Evolutionary conservation across 2,329 filamentous ascomycete genomes (phyloP).

Genomic region (Shiraia bambusicola): DNA sequence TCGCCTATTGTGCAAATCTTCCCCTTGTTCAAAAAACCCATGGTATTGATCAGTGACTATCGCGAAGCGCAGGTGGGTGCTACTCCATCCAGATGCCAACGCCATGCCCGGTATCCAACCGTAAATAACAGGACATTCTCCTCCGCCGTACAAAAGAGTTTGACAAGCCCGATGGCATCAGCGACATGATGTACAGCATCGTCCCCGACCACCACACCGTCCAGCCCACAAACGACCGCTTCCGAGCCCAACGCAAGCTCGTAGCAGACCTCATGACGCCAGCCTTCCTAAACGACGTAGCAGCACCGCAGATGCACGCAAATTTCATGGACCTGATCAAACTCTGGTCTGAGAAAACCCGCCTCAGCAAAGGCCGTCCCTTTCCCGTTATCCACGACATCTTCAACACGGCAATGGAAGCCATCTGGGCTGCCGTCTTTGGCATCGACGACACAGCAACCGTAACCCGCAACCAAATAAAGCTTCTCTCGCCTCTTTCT

Average conservation of each 20-base stretch:
- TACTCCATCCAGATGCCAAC: too few relatives aligned
- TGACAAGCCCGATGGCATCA: conserved; percentile 43
- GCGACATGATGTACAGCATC: conserved; percentile 38
- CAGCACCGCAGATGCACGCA: conserved; percentile 40
- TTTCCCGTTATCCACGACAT: conserved; percentile 39
- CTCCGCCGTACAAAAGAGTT: conserved; percentile 51
- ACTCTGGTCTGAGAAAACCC: conserved; percentile 40
- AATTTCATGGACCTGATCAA: conserved; percentile 33
- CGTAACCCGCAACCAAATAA: conserved; percentile 10
- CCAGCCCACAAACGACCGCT: conserved; percentile 32
- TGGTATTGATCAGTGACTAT: conserved; percentile 49
- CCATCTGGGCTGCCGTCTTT: conserved; percentile 16
- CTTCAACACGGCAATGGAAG: conserved; percentile 18
- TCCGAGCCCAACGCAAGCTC: conserved; percentile 39
- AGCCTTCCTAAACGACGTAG: conserved; percentile 38
- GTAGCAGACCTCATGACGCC: conserved; percentile 45
- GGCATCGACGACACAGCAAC: conserved; percentile 8
- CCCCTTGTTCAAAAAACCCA: conserved; percentile 48
- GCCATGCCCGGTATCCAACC: not conserved
- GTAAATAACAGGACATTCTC: conserved; percentile 26
- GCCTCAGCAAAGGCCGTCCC: conserved; percentile 33
- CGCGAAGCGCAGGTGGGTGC: conserved; percentile 45
- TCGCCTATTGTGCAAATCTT: conserved; percentile 48
- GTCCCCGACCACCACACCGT: conserved; percentile 40
- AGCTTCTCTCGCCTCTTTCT: conserved; percentile 3